These are phyloP conservation scores for Trichoderma harzianum DNA, from an alignment of 2,329 filamentous ascomycete genomes.

Conservation along the genomic window DNA sequence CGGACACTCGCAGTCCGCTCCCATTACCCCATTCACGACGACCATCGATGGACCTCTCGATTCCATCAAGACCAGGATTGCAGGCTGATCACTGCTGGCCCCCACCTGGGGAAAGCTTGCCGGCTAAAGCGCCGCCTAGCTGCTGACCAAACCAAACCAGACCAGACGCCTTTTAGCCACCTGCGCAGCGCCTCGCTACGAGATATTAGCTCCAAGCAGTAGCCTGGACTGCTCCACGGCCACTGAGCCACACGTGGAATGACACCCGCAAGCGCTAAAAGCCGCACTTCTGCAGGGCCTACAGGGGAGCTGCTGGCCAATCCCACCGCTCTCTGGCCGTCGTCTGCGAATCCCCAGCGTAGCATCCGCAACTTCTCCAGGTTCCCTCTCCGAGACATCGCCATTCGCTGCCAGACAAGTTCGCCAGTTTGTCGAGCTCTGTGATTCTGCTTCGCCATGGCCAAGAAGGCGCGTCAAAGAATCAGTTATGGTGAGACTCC, in stretches of 20 bases:
- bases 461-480: constrained; percentile 66
- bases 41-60: not conserved
- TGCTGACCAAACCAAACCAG: not conserved
- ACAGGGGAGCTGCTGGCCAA: constrained; percentile 17
- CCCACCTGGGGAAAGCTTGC: constrained; percentile 6
- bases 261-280: constrained; percentile 11
- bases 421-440: constrained; percentile 4
- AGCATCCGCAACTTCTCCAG: constrained; percentile 9
- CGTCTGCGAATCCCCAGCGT: constrained; percentile 7
- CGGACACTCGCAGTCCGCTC: not conserved
- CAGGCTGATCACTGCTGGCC: constrained; percentile 2
- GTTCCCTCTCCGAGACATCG: constrained; percentile 1
- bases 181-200: not conserved
- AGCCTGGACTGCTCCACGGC: not conserved
- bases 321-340: constrained; percentile 2
- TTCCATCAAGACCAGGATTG: not conserved
- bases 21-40: not conserved
- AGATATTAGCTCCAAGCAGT: not conserved
- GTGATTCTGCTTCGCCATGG: constrained; percentile 44
- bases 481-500: constrained; percentile 62
- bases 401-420: constrained; percentile 12
- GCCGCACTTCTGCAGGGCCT: constrained; percentile 9
- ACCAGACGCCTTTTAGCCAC: not conserved
- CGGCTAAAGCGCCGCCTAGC: not conserved
- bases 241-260: constrained; percentile 12